Percentiles rank a stretch among this genome's conserved stretches.
phyloP scores from a whole-genome alignment of 2,329 filamentous ascomycete genomes.

The Falciphora oryzae region DNA sequence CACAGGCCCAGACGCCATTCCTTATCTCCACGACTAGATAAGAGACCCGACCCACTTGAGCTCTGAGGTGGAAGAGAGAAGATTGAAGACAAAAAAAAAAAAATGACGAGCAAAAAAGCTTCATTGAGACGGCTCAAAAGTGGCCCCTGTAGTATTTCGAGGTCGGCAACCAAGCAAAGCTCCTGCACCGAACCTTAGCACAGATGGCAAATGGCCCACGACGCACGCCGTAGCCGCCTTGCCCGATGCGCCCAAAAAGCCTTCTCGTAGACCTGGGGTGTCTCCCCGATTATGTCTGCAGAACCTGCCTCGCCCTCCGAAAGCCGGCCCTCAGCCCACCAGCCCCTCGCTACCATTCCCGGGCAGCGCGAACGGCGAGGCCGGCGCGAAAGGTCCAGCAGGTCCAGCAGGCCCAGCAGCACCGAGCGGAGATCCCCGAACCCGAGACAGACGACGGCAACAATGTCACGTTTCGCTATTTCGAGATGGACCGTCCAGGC shows the following conservation, averaged over 20 bases:
- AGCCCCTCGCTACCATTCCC: background rate
- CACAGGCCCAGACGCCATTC: no score
- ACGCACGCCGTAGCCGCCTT: conserved; percentile 13
- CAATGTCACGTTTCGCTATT: conserved; percentile 35
- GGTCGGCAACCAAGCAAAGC: background rate
- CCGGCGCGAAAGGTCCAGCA: background rate
- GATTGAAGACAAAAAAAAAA: background rate
- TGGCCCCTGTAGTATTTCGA: background rate
- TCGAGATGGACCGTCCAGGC: conserved; percentile 39
- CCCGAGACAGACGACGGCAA: conserved; percentile 14
- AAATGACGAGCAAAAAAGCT: background rate
- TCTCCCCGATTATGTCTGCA: conserved; percentile 17
- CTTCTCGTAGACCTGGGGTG: conserved; percentile 14
- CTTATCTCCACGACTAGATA: background rate
- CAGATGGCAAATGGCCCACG: background rate
- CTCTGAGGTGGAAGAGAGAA: no score
- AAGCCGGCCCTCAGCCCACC: conserved; percentile 1
- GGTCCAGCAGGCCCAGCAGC: background rate
- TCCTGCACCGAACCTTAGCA: background rate
- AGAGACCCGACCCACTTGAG: background rate
- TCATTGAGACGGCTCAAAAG: background rate
- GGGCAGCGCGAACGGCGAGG: background rate
- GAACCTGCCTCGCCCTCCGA: conserved; percentile 18
- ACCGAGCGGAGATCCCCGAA: background rate
- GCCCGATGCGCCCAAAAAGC: background rate